A percentile compares a stretch with the other conserved stretches of the same genome.
Conservation (phyloP, 768 basidiomycete genomes). For the Calocybe gangraenosa region DNA sequence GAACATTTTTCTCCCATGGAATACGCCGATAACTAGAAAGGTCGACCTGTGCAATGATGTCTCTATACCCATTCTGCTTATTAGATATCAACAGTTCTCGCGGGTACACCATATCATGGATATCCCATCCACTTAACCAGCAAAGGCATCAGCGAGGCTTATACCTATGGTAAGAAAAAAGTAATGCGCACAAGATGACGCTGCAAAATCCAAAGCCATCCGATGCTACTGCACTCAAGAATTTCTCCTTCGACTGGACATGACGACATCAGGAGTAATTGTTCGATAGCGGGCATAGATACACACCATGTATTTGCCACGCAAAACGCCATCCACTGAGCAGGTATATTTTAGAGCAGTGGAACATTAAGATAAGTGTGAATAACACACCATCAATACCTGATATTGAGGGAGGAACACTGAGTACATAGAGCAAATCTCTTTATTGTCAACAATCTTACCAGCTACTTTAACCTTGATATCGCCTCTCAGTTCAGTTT, state of each 20-base stretch:
- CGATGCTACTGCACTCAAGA: conserved; percentile 71
- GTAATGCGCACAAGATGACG: conserved; percentile 66
- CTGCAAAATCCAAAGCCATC: conserved; percentile 93
- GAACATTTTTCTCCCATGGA: conserved; percentile 87
- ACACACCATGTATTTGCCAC: conserved; percentile 89
- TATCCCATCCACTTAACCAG: conserved; percentile 74
- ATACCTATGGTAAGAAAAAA: not conserved
- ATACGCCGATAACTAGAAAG: conserved; percentile 84
- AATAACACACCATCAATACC: conserved; percentile 60
- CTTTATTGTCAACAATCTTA: conserved; percentile 28
- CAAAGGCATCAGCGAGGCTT: not conserved
- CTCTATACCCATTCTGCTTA: conserved; percentile 86
- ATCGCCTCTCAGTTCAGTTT: conserved; percentile 50
- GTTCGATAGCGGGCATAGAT: not conserved
- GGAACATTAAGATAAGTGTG: not conserved
- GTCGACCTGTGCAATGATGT: conserved; percentile 84
- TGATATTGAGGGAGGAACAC: conserved; percentile 13
- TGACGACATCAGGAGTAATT: conserved; percentile 9
- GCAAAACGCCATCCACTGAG: conserved; percentile 85
- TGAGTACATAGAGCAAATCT: not conserved
- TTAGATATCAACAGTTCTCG: conserved; percentile 89
- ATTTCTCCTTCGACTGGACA: conserved; percentile 83
- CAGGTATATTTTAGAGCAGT: not conserved
- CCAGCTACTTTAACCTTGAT: conserved; percentile 93
- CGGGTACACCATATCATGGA: conserved; percentile 84